Percentiles rank a stretch among this genome's conserved stretches.
Conservation (phyloP, 345 rosid genomes). For the Eucalyptus microcorys region DNA sequence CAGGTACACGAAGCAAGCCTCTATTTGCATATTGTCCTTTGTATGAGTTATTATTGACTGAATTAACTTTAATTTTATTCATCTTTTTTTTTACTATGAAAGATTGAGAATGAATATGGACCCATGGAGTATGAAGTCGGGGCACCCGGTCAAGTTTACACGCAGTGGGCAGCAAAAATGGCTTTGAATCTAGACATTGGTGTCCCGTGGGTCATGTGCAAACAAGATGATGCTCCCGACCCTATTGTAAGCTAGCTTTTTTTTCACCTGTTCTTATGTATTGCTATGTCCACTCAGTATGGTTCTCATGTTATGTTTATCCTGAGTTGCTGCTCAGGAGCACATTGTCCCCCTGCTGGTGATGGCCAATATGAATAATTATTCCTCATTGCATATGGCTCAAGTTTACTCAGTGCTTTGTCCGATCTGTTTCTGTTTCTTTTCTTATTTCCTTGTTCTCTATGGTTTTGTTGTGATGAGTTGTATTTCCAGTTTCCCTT, state of each 20-base stretch:
- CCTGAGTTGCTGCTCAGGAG: neutral
- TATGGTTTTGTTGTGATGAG: slow-evolving; percentile 7
- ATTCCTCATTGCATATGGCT: slow-evolving; percentile 22
- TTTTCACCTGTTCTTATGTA: neutral
- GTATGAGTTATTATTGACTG: neutral
- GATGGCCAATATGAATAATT: slow-evolving; percentile 14
- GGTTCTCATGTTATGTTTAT: neutral
- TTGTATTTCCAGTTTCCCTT: neutral
- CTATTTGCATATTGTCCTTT: neutral
- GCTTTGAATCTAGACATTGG: slow-evolving; percentile 88
- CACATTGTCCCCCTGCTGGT: neutral
- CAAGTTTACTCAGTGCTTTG: slow-evolving; percentile 1
- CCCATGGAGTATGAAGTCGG: slow-evolving; percentile 91
- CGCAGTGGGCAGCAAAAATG: slow-evolving; percentile 90
- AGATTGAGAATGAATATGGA: slow-evolving; percentile 99
- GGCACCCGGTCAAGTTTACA: slow-evolving; percentile 61
- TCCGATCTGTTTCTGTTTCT: slow-evolving; percentile 1
- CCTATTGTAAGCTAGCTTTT: slow-evolving; percentile 52
- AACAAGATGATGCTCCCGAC: slow-evolving; percentile 99
- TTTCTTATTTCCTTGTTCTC: neutral
- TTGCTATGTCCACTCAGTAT: neutral
- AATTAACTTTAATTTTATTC: neutral
- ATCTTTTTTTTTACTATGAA: neutral
- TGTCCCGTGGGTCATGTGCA: slow-evolving; percentile 99
- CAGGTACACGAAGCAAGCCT: slow-evolving; percentile 41